Conservation (phyloP, 2,329 filamentous ascomycete species). For the Coniochaeta prunicola region DNA sequence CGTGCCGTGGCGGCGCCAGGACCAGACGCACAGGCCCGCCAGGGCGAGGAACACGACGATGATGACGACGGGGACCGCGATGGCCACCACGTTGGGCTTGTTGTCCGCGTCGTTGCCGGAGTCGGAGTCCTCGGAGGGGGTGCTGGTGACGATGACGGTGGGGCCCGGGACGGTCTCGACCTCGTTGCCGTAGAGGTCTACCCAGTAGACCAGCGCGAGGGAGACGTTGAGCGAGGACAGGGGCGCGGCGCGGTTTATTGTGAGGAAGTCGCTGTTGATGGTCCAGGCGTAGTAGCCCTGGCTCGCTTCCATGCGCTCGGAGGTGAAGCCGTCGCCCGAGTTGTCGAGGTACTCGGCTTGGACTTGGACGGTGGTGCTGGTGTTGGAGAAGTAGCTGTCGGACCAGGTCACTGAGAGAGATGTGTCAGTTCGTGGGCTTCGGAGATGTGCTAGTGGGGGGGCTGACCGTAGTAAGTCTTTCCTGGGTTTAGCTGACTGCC, state of each 20-base stretch:
- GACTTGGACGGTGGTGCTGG: constrained; percentile 12
- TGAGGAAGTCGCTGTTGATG: constrained; percentile 15
- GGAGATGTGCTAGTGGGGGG: neutral
- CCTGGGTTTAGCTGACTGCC: constrained; percentile 21
- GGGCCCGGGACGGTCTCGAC: constrained; percentile 16
- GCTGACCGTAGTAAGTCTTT: constrained; percentile 24
- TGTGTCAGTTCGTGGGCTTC: neutral
- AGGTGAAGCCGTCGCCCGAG: constrained; percentile 10
- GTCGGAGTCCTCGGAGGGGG: neutral
- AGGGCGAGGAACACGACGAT: constrained; percentile 13
- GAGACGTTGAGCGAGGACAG: constrained; percentile 8
- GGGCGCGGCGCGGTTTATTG: constrained; percentile 2
- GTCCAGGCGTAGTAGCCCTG: constrained; percentile 21
- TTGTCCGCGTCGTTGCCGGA: neutral
- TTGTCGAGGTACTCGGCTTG: constrained; percentile 10
- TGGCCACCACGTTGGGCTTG: constrained; percentile 11
- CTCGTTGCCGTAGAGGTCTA: constrained; percentile 9
- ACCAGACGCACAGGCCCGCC: constrained; percentile 14
- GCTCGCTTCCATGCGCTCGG: constrained; percentile 12
- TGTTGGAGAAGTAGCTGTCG: constrained; percentile 15
- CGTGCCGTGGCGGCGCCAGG: constrained; percentile 16
- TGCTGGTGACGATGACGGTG: constrained; percentile 15
- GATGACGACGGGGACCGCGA: constrained; percentile 22
- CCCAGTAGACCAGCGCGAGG: constrained; percentile 15
- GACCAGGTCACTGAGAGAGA: constrained; percentile 24